Evolutionary conservation across 2,329 filamentous ascomycete genomes (phyloP).

Genomic region (Ceratocystis diversiconidia): DNA sequence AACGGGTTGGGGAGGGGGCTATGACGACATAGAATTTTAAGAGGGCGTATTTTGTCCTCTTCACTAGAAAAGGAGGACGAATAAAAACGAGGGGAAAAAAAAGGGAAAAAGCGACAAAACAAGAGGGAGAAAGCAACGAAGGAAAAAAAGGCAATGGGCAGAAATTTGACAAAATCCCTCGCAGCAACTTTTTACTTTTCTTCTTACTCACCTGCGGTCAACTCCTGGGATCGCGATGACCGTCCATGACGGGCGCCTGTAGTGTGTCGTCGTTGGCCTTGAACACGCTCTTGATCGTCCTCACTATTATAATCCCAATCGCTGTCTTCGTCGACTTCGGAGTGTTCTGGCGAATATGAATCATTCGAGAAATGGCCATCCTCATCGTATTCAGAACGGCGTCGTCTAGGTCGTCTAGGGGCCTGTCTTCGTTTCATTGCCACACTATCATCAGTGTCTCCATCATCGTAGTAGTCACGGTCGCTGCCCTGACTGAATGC

Average conservation of each 20-base stretch:
- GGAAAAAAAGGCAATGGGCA: background rate
- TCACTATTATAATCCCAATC: conserved; percentile 1
- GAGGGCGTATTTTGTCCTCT: background rate
- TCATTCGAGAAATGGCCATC: conserved; percentile 6
- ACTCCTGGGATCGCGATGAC: background rate
- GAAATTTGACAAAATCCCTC: background rate
- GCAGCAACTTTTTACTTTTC: background rate
- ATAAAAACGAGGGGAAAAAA: background rate
- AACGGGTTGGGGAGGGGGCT: background rate
- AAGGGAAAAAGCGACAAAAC: background rate
- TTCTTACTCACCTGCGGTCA: background rate
- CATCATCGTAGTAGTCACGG: conserved; percentile 6
- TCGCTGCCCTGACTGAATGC: conserved; percentile 2
- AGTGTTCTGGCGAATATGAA: background rate
- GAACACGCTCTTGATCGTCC: background rate
- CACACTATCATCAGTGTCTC: background rate
- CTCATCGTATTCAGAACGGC: conserved; percentile 3
- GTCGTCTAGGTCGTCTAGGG: background rate
- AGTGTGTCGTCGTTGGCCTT: conserved; percentile 3
- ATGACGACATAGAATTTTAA: background rate
- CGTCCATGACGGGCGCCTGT: background rate
- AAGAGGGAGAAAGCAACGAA: background rate
- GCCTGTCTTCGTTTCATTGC: background rate
- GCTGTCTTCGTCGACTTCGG: background rate
- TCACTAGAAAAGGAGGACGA: background rate